A percentile compares a stretch with the other conserved stretches of the same genome.
Conservation (phyloP, 2,329 filamentous ascomycete genomes). For the Pezizomycotina sp. region DNA sequence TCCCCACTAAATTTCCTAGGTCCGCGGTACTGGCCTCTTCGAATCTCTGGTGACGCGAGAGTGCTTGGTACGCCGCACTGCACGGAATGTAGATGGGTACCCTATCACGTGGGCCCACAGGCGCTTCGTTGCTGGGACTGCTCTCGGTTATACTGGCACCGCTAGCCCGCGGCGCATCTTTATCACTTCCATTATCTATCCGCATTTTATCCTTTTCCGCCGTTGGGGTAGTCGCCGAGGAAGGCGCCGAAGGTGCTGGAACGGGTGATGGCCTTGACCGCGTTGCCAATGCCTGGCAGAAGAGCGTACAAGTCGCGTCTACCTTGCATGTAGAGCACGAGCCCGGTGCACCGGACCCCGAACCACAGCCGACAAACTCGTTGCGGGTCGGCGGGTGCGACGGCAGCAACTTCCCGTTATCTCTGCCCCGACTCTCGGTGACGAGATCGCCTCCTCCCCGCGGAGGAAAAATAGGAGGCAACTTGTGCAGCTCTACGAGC, state of each 20-base stretch:
- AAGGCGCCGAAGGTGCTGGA: not conserved
- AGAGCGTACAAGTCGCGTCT: conserved; percentile 64
- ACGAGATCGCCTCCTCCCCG: too few species aligned
- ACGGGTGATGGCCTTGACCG: not conserved
- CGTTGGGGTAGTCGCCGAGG: not conserved
- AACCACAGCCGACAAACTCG: conserved; percentile 29
- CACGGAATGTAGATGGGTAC: too few species aligned
- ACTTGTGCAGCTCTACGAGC: too few species aligned
- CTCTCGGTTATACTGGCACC: not conserved
- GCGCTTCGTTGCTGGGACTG: not conserved
- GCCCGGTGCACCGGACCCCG: conserved; percentile 54
- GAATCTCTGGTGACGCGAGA: conserved; percentile 24
- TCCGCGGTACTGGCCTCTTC: conserved; percentile 22
- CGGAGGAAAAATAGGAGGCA: too few species aligned
- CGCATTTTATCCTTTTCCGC: too few species aligned
- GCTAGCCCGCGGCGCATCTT: not conserved
- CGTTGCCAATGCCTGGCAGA: conserved; percentile 65
- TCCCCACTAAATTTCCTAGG: conserved; percentile 23
- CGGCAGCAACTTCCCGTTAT: conserved; percentile 8
- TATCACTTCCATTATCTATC: too few species aligned
- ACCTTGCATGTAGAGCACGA: conserved; percentile 62
- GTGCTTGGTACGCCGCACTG: conserved; percentile 2
- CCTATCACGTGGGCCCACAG: too few species aligned
- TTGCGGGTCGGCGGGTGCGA: conserved; percentile 10
- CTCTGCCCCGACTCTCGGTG: too few species aligned